Evolutionary conservation across 129 eudicot species (phyloP).

Genomic region (Ambrosia trifida): DNA sequence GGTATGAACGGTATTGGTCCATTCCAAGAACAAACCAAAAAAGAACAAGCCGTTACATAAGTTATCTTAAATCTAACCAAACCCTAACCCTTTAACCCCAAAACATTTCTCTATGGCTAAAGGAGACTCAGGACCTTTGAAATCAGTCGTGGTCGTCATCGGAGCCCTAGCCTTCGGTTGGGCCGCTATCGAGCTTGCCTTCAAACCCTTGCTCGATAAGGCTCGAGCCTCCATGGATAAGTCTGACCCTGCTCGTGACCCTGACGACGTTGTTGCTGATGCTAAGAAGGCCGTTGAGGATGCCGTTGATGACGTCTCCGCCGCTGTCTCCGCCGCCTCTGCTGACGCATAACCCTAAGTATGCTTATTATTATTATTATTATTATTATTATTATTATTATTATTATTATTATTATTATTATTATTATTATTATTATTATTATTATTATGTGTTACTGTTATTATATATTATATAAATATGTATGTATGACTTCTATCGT

Average conservation of each 20-base stretch:
- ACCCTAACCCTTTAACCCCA: slow-evolving; percentile 1
- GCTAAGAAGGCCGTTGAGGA: slow-evolving; percentile 24
- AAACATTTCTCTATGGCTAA: slow-evolving; percentile 22
- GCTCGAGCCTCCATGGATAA: slow-evolving; percentile 69
- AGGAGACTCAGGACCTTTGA: slow-evolving; percentile 24
- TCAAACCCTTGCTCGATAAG: slow-evolving; percentile 80
- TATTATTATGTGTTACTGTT: neutral
- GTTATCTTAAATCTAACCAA: slow-evolving; percentile 13
- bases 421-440: slow-evolving; percentile 1
- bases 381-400: neutral
- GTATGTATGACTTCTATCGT: slow-evolving; percentile 13
- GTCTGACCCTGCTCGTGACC: slow-evolving; percentile 62
- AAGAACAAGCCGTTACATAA: neutral
- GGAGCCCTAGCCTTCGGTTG: slow-evolving; percentile 85
- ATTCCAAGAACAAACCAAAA: slow-evolving; percentile 26
- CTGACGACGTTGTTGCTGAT: slow-evolving; percentile 42
- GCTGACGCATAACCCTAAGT: slow-evolving; percentile 13
- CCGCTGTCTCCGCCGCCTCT: neutral
- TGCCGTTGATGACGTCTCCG: neutral
- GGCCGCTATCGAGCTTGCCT: slow-evolving; percentile 81
- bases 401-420: neutral
- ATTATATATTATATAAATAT: slow-evolving; percentile 13
- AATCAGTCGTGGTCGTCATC: slow-evolving; percentile 42
- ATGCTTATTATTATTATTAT: neutral
- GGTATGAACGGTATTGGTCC: slow-evolving; percentile 19